Evolutionary conservation across 228 moss, liverwort and hornwort genomes (phyloP).

Genomic region (Sphagnum fallax): DNA sequence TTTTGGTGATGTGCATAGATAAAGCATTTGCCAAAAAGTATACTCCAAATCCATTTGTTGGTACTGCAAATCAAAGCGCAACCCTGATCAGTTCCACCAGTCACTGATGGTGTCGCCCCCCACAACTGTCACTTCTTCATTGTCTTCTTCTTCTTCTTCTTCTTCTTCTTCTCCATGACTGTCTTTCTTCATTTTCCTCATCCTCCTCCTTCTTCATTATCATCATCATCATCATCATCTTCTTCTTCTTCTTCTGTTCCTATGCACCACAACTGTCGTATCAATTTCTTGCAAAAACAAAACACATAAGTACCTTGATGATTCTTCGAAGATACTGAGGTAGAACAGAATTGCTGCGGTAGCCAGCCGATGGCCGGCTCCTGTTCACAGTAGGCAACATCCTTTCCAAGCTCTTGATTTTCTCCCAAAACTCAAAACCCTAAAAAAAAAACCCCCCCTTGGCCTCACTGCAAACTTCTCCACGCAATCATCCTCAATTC

Average conservation of each 20-base stretch:
- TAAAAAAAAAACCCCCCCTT: too few relatives aligned
- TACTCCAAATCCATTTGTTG: conserved; percentile 99
- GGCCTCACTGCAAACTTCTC: too few relatives aligned
- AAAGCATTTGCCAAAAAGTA: conserved; percentile 99
- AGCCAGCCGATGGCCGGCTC: conserved; percentile 66
- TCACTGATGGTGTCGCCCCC: neutral
- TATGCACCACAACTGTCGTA: neutral
- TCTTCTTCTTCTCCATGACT: neutral
- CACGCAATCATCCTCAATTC: too few relatives aligned
- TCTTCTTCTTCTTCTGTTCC: too few relatives aligned
- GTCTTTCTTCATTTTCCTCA: neutral
- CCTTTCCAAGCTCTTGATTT: conserved; percentile 1
- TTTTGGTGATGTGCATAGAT: conserved; percentile 97
- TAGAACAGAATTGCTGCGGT: conserved; percentile 74
- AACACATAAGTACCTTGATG: conserved; percentile 51
- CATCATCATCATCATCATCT: too few relatives aligned
- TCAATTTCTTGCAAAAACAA: neutral
- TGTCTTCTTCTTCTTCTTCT: neutral
- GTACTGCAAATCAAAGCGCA: conserved; percentile 47
- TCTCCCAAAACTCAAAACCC: neutral
- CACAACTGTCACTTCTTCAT: conserved; percentile 6
- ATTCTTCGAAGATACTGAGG: conserved; percentile 88
- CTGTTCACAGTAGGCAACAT: conserved; percentile 90
- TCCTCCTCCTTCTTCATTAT: too few relatives aligned
- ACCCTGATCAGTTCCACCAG: conserved; percentile 4